Evolutionary conservation across 2,329 filamentous ascomycete species (phyloP), one percentile per base, ranked within the genome.

Genomic region (Didymella exigua): DNA sequence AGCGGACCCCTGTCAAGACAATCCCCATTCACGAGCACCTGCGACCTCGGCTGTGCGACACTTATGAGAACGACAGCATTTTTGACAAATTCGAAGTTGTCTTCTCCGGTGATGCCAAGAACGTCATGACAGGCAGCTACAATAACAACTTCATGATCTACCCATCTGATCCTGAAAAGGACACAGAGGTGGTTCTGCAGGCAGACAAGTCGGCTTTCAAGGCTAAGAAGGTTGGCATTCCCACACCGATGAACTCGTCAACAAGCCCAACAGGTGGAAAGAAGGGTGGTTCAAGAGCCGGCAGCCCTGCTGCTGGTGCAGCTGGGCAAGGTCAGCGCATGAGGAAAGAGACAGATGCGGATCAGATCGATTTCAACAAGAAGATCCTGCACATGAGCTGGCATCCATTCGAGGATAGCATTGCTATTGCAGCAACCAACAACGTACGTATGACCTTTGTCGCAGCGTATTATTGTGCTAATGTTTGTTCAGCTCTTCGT

Each of bases 101-200:
- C 47, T 99, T 99, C 80, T 98, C 93, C 2, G 95, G 95, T 21
- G 93, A 98, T 76, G 91, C 92, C 33, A 96, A 96, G 83, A 98
- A 99, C 68, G 95, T 98, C 63, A 99, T 99, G 95, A 99, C 95
- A 5, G 95, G 95, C 67, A 97, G 92, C 74, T 99, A 99, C 82
- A 99, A 99, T 84, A 99, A 99, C 81, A 99, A 99, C 81, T 98
- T 99, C 82, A 99, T 99, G 95, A 99, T 99, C 72, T 99, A 98
- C 76, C 95, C 95, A 4, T 95, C 93, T 23, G 93, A 98, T 70
- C 90, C 93, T 6, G 91, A 93, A 64, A 96, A 96, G 79, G 95
- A 99, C 74, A 93, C 93, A 3, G 95, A 99, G 77, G 93, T 99
- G 42, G 95, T 99, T 41, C 81, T 99, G 53, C 95, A 99, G 77